A percentile compares a stretch with the other conserved stretches of the same genome.
These are phyloP conservation scores for Kluyveromyces starmeri DNA, from an alignment of 805 yeast species.

Conservation along the genomic window DNA sequence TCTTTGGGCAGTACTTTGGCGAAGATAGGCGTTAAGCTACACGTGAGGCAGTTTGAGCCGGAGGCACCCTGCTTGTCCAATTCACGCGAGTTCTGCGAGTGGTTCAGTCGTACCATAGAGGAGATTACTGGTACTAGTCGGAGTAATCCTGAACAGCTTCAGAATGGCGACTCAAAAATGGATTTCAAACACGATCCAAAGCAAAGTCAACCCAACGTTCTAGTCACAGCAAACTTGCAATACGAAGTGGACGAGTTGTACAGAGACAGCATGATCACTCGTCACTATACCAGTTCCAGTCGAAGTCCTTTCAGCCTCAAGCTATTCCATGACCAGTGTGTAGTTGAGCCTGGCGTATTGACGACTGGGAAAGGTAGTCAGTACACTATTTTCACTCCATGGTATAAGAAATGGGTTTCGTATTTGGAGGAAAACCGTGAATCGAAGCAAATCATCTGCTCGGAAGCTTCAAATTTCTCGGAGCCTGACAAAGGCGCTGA, in stretches of 20 bases:
- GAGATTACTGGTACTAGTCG: constrained; percentile 1
- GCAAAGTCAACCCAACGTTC: constrained; percentile 1
- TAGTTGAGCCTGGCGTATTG: constrained; percentile 34
- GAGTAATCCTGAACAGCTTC: too few species aligned
- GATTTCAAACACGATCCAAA: not conserved
- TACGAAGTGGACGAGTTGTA: constrained; percentile 31
- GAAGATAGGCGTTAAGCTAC: constrained; percentile 32
- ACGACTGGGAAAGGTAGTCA: constrained; percentile 36
- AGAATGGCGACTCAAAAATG: not conserved
- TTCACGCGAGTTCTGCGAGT: constrained; percentile 13
- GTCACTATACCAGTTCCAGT: constrained; percentile 13
- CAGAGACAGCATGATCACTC: constrained; percentile 17
- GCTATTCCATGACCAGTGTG: constrained; percentile 35
- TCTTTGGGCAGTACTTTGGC: constrained; percentile 27
- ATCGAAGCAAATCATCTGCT: not conserved
- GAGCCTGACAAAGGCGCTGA: too few species aligned
- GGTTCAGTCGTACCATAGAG: constrained; percentile 12
- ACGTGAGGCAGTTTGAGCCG: constrained; percentile 20
- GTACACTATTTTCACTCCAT: constrained; percentile 41
- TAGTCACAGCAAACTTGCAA: constrained; percentile 26
- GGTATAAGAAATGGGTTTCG: constrained; percentile 37
- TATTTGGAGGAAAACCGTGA: constrained; percentile 18
- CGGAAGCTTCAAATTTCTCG: not conserved
- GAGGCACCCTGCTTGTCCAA: constrained; percentile 10
- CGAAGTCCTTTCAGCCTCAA: constrained; percentile 11